Conservation (phyloP, 495 filamentous ascomycete species). For the Penicillium alfredii region DNA sequence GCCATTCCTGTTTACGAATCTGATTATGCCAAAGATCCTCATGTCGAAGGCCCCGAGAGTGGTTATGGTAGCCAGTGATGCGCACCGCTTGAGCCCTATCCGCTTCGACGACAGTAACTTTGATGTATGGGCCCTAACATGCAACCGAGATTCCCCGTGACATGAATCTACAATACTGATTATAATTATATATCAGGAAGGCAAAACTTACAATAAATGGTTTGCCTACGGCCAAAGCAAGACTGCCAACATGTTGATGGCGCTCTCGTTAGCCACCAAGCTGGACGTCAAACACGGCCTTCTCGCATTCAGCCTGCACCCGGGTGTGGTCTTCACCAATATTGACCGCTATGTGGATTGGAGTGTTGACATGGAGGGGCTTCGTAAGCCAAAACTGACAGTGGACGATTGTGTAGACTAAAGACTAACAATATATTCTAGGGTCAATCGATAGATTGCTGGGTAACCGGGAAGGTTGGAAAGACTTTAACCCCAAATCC, state of each 20-base stretch:
- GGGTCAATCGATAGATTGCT: conserved; percentile 11
- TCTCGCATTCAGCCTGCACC: conserved; percentile 37
- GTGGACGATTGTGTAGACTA: too few species aligned
- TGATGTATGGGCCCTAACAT: conserved; percentile 12
- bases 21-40: conserved; percentile 44
- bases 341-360: conserved; percentile 25
- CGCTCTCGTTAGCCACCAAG: conserved; percentile 38
- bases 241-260: conserved; percentile 53
- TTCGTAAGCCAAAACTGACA: conserved; percentile 13
- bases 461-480: conserved; percentile 28
- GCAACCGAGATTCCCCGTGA: too few species aligned
- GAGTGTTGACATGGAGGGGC: conserved; percentile 9
- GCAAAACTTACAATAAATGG: conserved; percentile 45
- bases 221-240: conserved; percentile 52
- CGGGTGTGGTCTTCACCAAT: conserved; percentile 33
- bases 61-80: conserved; percentile 30
- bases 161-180: conserved; percentile 19
- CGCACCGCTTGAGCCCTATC: conserved; percentile 36
- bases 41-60: conserved; percentile 14
- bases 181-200: conserved; percentile 26
- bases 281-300: conserved; percentile 23
- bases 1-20: conserved; percentile 55
- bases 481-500: conserved; percentile 34
- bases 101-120: conserved; percentile 54
- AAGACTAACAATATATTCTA: too few species aligned